Evolutionary conservation across 2,329 filamentous ascomycete genomes (phyloP).

Genomic region (Microsporum canis): DNA sequence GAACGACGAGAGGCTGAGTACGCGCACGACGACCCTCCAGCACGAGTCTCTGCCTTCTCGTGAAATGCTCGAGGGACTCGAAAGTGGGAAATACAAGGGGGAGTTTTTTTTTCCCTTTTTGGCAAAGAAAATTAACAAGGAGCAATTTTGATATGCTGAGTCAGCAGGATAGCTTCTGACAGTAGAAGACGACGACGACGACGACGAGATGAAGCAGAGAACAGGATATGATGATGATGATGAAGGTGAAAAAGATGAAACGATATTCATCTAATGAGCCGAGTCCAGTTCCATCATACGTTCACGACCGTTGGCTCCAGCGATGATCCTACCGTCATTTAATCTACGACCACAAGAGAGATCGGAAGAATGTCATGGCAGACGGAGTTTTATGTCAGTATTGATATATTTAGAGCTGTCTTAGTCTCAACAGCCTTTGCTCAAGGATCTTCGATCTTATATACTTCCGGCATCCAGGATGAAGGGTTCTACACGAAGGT

Average conservation of each 20-base stretch:
- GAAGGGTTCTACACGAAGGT: no score
- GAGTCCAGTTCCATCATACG: background rate
- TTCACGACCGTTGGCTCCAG: background rate
- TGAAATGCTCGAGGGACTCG: background rate
- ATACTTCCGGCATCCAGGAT: background rate
- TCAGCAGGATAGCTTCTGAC: background rate
- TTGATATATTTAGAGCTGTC: background rate
- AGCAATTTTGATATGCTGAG: background rate
- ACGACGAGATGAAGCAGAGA: background rate
- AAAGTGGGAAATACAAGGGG: background rate
- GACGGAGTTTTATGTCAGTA: background rate
- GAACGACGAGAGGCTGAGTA: background rate
- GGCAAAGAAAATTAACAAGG: background rate
- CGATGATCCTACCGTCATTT: background rate
- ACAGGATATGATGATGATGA: background rate
- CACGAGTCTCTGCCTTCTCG: background rate
- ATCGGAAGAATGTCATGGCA: background rate
- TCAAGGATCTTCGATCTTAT: background rate
- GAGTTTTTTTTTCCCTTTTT: background rate
- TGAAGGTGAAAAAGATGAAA: background rate
- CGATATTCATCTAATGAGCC: background rate
- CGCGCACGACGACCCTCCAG: background rate
- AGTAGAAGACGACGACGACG: background rate
- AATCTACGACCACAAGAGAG: background rate
- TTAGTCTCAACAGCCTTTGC: background rate